Evolutionary conservation across 208 protist species (phyloP).

Genomic region (Lotmaria passim): DNA sequence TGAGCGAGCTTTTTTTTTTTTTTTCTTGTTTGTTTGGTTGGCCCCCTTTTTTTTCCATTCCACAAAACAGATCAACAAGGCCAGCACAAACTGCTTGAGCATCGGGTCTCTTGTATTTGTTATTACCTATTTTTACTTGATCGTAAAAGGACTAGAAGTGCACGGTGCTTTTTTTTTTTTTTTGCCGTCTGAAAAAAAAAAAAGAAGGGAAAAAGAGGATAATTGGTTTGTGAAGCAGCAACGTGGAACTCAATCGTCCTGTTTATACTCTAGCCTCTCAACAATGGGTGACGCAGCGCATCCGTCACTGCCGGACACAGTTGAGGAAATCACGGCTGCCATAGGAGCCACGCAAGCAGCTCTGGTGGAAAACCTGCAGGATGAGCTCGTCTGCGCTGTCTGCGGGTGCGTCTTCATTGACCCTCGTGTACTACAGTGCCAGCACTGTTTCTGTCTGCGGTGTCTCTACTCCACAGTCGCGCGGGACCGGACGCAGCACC

Average conservation of each 20-base stretch:
- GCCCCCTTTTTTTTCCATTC: background rate
- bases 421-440: constrained; percentile 67
- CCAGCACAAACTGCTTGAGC: too few species aligned
- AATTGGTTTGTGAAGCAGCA: too few species aligned
- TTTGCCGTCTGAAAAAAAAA: too few species aligned
- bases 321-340: constrained; percentile 6
- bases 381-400: constrained; percentile 58
- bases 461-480: constrained; percentile 51
- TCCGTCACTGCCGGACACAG: constrained; percentile 12
- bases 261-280: background rate
- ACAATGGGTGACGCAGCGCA: background rate
- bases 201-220: too few species aligned
- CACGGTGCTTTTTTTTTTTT: too few species aligned
- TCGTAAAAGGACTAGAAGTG: too few species aligned
- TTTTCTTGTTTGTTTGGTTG: background rate
- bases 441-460: constrained; percentile 77
- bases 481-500: constrained; percentile 34
- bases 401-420: constrained; percentile 62
- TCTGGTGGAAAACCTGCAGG: constrained; percentile 29
- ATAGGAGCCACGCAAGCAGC: constrained; percentile 10
- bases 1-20: too few species aligned
- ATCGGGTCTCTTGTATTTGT: too few species aligned
- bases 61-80: too few species aligned
- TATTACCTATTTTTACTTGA: too few species aligned
- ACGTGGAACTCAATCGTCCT: too few species aligned